Evolutionary conservation across 495 filamentous ascomycete genomes (phyloP).

Genomic region (Daldinia concentrica): DNA sequence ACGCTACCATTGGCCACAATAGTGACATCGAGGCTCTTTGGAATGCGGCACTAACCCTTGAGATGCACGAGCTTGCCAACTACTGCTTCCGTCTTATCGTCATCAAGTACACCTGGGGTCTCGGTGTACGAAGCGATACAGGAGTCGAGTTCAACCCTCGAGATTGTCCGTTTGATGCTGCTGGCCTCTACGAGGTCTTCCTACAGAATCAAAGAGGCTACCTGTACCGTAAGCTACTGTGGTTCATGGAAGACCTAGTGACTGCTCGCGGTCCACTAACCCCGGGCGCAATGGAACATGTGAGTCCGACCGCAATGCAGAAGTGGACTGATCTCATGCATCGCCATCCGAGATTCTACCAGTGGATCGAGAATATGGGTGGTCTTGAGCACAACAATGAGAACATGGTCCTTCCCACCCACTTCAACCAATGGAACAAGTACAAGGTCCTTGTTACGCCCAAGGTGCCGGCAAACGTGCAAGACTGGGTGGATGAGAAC

Average conservation of each 20-base stretch:
- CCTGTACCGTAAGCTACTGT: not conserved
- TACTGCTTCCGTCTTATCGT: conserved; percentile 21
- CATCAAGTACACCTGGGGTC: conserved; percentile 19
- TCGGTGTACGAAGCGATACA: not conserved
- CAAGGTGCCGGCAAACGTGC: not conserved
- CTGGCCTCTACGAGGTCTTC: conserved; percentile 4
- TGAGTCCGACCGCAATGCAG: not conserved
- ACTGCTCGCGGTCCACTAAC: not conserved
- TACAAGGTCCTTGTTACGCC: not conserved
- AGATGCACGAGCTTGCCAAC: conserved; percentile 20
- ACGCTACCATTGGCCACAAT: not conserved
- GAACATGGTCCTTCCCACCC: conserved; percentile 9
- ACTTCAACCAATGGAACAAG: conserved; percentile 15
- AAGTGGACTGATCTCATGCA: not conserved
- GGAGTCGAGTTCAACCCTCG: not conserved
- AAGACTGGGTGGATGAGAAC: not conserved
- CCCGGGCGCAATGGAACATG: not conserved
- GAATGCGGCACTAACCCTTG: conserved; percentile 1
- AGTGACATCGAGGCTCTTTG: conserved; percentile 11
- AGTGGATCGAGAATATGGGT: conserved; percentile 11
- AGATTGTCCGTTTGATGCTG: conserved; percentile 9
- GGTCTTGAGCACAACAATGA: conserved; percentile 4
- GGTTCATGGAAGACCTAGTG: conserved; percentile 14
- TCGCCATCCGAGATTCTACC: not conserved
- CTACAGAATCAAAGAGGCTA: not conserved